Evolutionary conservation across 345 rosid genomes (phyloP).

Genomic region (Camelina laxa): DNA sequence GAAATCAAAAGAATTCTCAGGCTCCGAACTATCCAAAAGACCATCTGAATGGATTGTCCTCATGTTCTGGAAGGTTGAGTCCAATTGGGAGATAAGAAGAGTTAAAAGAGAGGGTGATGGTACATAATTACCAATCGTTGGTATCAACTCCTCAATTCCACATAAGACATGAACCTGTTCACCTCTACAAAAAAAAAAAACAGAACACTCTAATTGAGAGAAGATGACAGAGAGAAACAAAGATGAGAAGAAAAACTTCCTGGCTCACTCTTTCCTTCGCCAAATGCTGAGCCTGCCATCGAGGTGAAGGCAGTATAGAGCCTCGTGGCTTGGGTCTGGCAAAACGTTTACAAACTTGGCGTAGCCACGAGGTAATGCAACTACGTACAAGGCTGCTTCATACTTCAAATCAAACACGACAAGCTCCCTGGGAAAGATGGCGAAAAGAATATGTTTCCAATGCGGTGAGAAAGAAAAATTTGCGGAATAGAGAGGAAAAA

Average conservation of each 20-base stretch:
- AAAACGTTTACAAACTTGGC: constrained; percentile 75
- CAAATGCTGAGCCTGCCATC: constrained; percentile 89
- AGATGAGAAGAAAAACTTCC: not conserved
- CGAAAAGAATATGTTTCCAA: constrained; percentile 71
- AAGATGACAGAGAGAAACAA: not conserved
- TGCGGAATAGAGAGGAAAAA: constrained; percentile 60
- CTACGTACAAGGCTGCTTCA: constrained; percentile 55
- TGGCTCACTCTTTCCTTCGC: constrained; percentile 74
- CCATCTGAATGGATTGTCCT: constrained; percentile 56
- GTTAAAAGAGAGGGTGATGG: constrained; percentile 74
- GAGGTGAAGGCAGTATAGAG: constrained; percentile 74
- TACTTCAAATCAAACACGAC: constrained; percentile 84
- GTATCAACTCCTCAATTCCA: constrained; percentile 80
- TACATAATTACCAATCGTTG: constrained; percentile 67
- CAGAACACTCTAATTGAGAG: constrained; percentile 15
- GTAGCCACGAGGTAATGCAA: constrained; percentile 76
- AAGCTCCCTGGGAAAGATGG: constrained; percentile 77
- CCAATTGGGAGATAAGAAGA: constrained; percentile 61
- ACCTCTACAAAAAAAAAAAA: constrained; percentile 49
- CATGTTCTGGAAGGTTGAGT: constrained; percentile 70
- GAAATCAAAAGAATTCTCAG: constrained; percentile 73
- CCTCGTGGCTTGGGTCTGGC: constrained; percentile 69
- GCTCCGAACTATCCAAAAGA: constrained; percentile 50
- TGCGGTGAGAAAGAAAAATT: constrained; percentile 72
- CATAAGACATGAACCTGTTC: constrained; percentile 75